Conservation (phyloP, 306 rosid species). For the Ceratonia siliqua region DNA sequence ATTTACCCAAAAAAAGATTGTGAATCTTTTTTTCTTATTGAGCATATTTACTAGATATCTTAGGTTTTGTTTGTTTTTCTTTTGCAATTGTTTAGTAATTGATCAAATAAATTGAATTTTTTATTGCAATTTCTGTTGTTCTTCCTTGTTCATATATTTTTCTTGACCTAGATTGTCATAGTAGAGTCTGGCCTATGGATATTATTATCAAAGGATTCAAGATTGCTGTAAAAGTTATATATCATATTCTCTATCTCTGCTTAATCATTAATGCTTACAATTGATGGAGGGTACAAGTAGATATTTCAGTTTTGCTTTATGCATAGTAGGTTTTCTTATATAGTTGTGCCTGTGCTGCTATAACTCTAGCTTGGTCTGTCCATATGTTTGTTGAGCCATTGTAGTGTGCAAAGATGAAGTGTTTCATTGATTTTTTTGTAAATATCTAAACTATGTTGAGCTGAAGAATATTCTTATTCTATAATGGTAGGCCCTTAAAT, state of each 20-base stretch:
- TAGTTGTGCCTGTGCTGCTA: background rate
- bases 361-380: background rate
- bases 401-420: background rate
- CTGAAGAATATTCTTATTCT: background rate
- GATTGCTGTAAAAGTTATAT: background rate
- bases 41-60: background rate
- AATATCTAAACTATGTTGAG: background rate
- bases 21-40: background rate
- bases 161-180: background rate
- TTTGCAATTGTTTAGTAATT: background rate
- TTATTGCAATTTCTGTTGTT: background rate
- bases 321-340: background rate
- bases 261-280: background rate
- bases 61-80: background rate
- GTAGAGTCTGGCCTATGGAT: background rate
- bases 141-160: background rate
- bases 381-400: background rate
- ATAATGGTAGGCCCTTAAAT: conserved; percentile 46
- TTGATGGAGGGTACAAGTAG: background rate
- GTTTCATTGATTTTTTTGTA: background rate
- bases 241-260: background rate
- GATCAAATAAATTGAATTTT: background rate
- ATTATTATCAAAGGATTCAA: background rate
- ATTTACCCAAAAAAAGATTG: background rate
- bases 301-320: background rate